A percentile compares a stretch with the other conserved stretches of the same genome.
These are phyloP conservation scores for Pseudogymnoascus sp. DNA, from an alignment of 2,329 filamentous ascomycete species.

Conservation along the genomic window DNA sequence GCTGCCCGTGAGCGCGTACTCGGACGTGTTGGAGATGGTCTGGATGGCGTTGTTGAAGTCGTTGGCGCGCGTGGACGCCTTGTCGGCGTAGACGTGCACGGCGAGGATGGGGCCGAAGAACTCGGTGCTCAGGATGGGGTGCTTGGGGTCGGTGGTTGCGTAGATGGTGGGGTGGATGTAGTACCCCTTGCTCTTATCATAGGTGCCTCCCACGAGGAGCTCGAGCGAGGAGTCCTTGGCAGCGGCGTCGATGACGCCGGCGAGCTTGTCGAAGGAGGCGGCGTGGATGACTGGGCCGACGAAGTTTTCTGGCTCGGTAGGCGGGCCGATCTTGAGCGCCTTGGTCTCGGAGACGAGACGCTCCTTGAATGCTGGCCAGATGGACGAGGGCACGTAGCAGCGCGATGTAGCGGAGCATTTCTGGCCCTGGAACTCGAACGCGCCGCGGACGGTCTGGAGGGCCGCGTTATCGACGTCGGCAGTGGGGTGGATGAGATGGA, in stretches of 20 bases:
- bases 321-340: constrained; percentile 62
- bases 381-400: constrained; percentile 66
- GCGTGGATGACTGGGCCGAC: constrained; percentile 82
- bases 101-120: constrained; percentile 75
- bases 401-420: constrained; percentile 84
- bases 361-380: constrained; percentile 64
- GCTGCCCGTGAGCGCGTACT: constrained; percentile 71
- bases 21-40: constrained; percentile 61
- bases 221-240: constrained; percentile 66
- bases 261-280: constrained; percentile 72
- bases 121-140: constrained; percentile 68
- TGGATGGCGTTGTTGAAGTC: constrained; percentile 53
- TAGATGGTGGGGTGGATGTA: constrained; percentile 82
- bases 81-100: constrained; percentile 71
- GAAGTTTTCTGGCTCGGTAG: constrained; percentile 65
- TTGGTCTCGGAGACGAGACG: constrained; percentile 60
- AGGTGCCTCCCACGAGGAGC: constrained; percentile 65
- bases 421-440: constrained; percentile 86
- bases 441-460: constrained; percentile 74
- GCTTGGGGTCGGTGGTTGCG: constrained; percentile 61
- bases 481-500: constrained; percentile 71
- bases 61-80: constrained; percentile 34
- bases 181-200: constrained; percentile 72
- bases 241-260: constrained; percentile 68
- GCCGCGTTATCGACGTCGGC: constrained; percentile 74